Percentiles rank a stretch among this genome's conserved stretches.
Evolutionary conservation across 2,329 filamentous ascomycete genomes (phyloP).

Genomic region (Talaromyces islandicus): DNA sequence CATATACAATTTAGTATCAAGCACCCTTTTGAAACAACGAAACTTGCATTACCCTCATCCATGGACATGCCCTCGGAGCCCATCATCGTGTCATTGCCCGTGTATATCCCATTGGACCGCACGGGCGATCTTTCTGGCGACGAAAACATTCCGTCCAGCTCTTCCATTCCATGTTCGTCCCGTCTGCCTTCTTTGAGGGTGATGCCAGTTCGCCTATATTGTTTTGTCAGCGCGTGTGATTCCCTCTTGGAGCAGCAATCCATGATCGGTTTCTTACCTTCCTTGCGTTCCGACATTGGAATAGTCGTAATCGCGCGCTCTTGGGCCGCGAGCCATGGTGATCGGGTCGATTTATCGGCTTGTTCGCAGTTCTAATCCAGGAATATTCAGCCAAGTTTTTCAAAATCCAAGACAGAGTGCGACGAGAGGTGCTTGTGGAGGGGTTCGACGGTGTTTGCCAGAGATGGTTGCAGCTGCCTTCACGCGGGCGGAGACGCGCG

Average conservation of each 20-base stretch:
- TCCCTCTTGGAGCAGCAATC: background rate
- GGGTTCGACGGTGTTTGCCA: background rate
- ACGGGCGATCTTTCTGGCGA: slow-evolving; percentile 65
- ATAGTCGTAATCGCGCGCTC: slow-evolving; percentile 43
- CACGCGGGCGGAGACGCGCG: background rate
- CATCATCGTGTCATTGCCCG: slow-evolving; percentile 40
- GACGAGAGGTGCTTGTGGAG: background rate
- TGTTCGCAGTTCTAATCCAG: background rate
- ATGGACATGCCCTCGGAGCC: slow-evolving; percentile 59
- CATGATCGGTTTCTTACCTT: slow-evolving; percentile 29
- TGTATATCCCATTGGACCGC: slow-evolving; percentile 24
- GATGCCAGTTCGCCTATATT: slow-evolving; percentile 76
- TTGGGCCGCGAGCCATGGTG: slow-evolving; percentile 32
- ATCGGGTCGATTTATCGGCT: slow-evolving; percentile 5
- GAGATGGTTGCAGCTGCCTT: background rate
- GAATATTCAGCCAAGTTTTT: background rate
- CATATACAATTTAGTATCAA: background rate
- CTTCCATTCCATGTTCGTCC: slow-evolving; percentile 89
- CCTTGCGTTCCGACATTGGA: slow-evolving; percentile 43
- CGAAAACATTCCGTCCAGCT: slow-evolving; percentile 80
- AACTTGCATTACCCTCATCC: slow-evolving; percentile 60
- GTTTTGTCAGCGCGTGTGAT: background rate
- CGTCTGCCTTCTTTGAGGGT: slow-evolving; percentile 72
- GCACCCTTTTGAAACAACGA: too few species aligned
- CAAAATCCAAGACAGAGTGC: background rate